These are phyloP conservation scores for Saccharomyces pastorianus DNA, from an alignment of 1,139 yeast species.

Conservation along the genomic window DNA sequence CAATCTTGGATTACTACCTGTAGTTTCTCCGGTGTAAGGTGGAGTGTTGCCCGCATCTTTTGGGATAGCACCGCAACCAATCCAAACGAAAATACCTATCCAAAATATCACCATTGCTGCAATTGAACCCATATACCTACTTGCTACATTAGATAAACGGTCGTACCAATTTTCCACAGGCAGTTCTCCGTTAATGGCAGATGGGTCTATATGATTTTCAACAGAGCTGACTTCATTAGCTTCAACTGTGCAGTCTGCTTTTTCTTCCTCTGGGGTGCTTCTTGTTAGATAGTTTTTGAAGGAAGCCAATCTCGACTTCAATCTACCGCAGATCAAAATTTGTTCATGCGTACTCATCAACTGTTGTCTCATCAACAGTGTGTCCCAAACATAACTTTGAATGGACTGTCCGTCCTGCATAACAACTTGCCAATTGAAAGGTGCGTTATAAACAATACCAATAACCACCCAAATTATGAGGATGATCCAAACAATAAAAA, in stretches of 20 bases:
- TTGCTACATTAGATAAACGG: slow-evolving; percentile 19
- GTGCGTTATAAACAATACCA: slow-evolving; percentile 30
- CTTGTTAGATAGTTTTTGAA: slow-evolving; percentile 19
- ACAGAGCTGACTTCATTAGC: neutral
- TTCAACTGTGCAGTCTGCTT: neutral
- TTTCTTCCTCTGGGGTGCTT: neutral
- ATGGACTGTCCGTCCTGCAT: slow-evolving; percentile 39
- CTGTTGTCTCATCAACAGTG: slow-evolving; percentile 37
- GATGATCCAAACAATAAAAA: slow-evolving; percentile 24
- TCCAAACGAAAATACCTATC: slow-evolving; percentile 34
- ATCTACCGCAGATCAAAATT: slow-evolving; percentile 20
- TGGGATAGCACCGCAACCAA: slow-evolving; percentile 32
- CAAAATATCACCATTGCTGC: slow-evolving; percentile 32
- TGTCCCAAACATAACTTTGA: slow-evolving; percentile 36
- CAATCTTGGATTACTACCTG: slow-evolving; percentile 20
- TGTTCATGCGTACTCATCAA: slow-evolving; percentile 26
- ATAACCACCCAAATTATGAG: slow-evolving; percentile 32
- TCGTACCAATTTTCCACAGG: slow-evolving; percentile 31
- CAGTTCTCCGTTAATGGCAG: slow-evolving; percentile 11
- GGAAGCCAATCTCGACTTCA: slow-evolving; percentile 30
- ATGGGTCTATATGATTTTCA: neutral
- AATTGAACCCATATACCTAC: slow-evolving; percentile 30
- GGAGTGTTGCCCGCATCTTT: slow-evolving; percentile 21
- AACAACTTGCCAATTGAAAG: slow-evolving; percentile 35
- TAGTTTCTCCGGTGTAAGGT: slow-evolving; percentile 22